Evolutionary conservation across 2,329 filamentous ascomycete species (phyloP).

Genomic region (Trichoderma sp.): DNA sequence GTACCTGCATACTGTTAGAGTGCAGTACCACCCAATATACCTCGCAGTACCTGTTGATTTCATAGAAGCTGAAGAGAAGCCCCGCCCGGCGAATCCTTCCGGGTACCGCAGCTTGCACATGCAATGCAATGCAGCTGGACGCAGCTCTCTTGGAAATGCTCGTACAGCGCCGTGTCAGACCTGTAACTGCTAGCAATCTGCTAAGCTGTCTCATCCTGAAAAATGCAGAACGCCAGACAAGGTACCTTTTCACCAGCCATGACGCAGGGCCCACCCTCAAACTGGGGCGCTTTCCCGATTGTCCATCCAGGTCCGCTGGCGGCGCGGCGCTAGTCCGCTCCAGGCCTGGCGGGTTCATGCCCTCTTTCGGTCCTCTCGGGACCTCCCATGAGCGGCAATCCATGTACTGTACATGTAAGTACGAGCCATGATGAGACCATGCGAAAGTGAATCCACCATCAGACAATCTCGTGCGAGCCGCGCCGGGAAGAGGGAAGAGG

Average conservation of each 20-base stretch:
- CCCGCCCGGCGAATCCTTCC: not conserved
- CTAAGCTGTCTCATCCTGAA: not conserved
- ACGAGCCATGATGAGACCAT: not conserved
- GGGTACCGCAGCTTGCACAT: not conserved
- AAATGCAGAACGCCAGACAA: not conserved
- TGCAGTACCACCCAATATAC: not conserved
- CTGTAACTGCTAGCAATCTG: not conserved
- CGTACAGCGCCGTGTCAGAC: not conserved
- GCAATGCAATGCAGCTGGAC: not conserved
- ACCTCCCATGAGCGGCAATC: not conserved
- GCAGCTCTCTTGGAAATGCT: not conserved
- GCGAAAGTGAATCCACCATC: not conserved
- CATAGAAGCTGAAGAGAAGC: not conserved
- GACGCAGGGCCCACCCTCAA: not conserved
- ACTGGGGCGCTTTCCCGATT: slow-evolving; percentile 7
- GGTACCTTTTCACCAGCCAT: not conserved
- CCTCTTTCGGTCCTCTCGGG: not conserved
- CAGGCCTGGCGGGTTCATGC: not conserved
- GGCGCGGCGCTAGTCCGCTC: not conserved
- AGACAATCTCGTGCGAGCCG: not conserved
- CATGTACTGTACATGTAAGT: not conserved
- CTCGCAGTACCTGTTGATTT: not conserved
- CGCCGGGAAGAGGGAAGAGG: not conserved
- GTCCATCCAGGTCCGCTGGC: not conserved
- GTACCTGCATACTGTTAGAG: not conserved